phyloP scores from a whole-genome alignment of 1,139 yeast genomes.

The Yamadazyma buinensis region DNA sequence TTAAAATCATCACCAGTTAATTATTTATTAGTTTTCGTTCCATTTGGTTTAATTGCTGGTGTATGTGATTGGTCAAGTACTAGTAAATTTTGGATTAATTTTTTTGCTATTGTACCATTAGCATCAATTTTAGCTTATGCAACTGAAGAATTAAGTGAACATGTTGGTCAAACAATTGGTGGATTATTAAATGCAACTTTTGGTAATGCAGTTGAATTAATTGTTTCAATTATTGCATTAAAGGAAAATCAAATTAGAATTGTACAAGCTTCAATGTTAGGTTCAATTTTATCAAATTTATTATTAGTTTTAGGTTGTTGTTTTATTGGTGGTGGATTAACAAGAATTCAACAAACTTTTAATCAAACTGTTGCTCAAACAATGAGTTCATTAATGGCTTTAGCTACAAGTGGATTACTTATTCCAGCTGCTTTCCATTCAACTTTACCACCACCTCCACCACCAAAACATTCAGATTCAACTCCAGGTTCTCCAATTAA shows the following conservation, averaged over 20 bases:
- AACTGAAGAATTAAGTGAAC: conserved; percentile 85
- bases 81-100: conserved; percentile 68
- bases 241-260: conserved; percentile 82
- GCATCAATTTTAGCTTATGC: conserved; percentile 89
- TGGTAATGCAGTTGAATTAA: conserved; percentile 91
- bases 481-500: conserved; percentile 32
- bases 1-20: conserved; percentile 73
- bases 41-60: conserved; percentile 80
- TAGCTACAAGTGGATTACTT: conserved; percentile 81
- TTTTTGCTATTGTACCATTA: conserved; percentile 86
- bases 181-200: conserved; percentile 93
- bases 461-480: too few relatives aligned
- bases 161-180: conserved; percentile 86
- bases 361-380: conserved; percentile 97
- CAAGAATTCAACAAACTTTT: conserved; percentile 80
- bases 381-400: conserved; percentile 89
- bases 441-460: conserved; percentile 48
- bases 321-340: conserved; percentile 88
- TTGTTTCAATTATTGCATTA: conserved; percentile 88
- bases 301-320: conserved; percentile 93
- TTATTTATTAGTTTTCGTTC: conserved; percentile 74
- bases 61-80: conserved; percentile 53
- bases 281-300: conserved; percentile 83
- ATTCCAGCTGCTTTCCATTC: conserved; percentile 97
- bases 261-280: conserved; percentile 96